Evolutionary conservation across 169 alveolate species (phyloP).

Genomic region (Plasmodium malariae): DNA sequence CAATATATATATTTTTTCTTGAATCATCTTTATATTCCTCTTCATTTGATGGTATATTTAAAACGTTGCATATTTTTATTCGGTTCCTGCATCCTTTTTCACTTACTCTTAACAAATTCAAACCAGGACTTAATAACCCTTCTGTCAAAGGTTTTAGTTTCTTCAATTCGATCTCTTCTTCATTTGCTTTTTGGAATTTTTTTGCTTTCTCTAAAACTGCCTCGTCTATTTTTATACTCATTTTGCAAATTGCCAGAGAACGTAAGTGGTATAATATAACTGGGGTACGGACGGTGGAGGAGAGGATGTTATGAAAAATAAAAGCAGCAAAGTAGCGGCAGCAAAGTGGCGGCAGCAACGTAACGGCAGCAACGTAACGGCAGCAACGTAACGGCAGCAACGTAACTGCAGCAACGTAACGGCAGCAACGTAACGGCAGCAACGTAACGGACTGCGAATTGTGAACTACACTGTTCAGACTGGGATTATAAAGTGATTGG

Average conservation of each 20-base stretch:
- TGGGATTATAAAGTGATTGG: too few relatives aligned
- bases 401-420: too few relatives aligned
- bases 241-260: not conserved
- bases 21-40: slow-evolving; percentile 21
- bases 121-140: slow-evolving; percentile 17
- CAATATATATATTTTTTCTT: slow-evolving; percentile 75
- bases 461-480: too few relatives aligned
- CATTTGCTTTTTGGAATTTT: slow-evolving; percentile 10
- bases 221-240: slow-evolving; percentile 38
- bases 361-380: too few relatives aligned
- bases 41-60: slow-evolving; percentile 61
- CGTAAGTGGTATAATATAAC: too few relatives aligned
- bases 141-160: slow-evolving; percentile 45
- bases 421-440: too few relatives aligned
- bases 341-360: too few relatives aligned
- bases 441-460: too few relatives aligned
- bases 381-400: too few relatives aligned
- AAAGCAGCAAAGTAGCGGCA: too few relatives aligned
- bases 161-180: slow-evolving; percentile 32
- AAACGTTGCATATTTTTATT: slow-evolving; percentile 38
- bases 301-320: too few relatives aligned
- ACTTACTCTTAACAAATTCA: slow-evolving; percentile 18
- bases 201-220: slow-evolving; percentile 29
- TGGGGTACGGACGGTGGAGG: too few relatives aligned
- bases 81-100: slow-evolving; percentile 49